These are phyloP conservation scores for Taphrina flavorubra DNA, from an alignment of 1,139 yeast species.

Conservation along the genomic window DNA sequence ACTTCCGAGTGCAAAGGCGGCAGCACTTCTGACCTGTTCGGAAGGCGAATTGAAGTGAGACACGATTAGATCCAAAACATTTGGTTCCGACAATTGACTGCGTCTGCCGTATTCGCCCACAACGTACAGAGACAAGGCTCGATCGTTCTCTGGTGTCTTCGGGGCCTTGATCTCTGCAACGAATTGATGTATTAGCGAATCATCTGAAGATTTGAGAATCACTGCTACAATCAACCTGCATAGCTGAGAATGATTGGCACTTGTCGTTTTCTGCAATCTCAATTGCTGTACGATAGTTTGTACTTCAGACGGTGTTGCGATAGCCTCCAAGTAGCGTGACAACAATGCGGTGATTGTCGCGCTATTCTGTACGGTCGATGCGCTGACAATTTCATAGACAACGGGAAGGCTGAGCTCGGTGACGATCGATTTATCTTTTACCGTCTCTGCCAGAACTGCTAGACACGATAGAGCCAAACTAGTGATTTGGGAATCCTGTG, in stretches of 20 bases:
- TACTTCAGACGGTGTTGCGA: not conserved
- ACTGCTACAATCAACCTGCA: conserved; percentile 13
- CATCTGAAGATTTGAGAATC: not conserved
- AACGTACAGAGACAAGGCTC: conserved; percentile 21
- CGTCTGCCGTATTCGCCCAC: conserved; percentile 30
- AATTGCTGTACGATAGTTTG: not conserved
- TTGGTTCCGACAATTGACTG: conserved; percentile 45
- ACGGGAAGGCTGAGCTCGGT: not conserved
- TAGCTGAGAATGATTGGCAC: not conserved
- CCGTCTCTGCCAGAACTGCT: conserved; percentile 1
- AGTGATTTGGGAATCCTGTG: conserved; percentile 3
- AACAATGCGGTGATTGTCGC: not conserved
- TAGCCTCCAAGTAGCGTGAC: not conserved
- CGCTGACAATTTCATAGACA: not conserved
- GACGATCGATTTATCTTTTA: conserved; percentile 5
- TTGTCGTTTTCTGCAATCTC: not conserved
- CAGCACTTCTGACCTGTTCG: conserved; percentile 56
- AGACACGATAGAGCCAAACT: not conserved
- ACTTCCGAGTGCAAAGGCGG: conserved; percentile 64
- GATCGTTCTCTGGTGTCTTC: conserved; percentile 24
- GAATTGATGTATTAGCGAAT: not conserved
- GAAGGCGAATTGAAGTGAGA: conserved; percentile 43
- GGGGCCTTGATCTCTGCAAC: conserved; percentile 25
- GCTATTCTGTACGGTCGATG: not conserved
- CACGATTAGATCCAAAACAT: conserved; percentile 50